Evolutionary conservation across 2,329 filamentous ascomycete species (phyloP), one percentile per base, ranked within the genome.

Genomic region (Stemphylium lycopersici): DNA sequence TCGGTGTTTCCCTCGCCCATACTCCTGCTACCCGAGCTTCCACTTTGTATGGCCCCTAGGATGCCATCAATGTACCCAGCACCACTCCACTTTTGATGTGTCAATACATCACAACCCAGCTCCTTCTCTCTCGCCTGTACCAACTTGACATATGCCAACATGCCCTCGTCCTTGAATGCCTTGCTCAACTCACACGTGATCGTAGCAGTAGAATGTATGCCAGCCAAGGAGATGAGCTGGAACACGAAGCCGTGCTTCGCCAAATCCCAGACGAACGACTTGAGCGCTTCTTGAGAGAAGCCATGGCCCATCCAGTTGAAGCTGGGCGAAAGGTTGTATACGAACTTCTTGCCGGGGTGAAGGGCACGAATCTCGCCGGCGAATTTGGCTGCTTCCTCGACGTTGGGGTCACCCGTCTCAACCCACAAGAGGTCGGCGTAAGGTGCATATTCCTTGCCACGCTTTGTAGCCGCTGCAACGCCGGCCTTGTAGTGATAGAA

Each of bases 271-370:
- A 99, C 90, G 76, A 99, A 99, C 5, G 86, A 91, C 78, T 90
- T 91, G 50, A 99, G 83, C 5, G 89, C 88, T 57, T 86, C 87
- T 60, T 92, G 87, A 3, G 85, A 88, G 78, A 98, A 99, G 26
- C 93, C 95, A 73, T 98, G 93, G 10, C 87, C 87, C 86, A 96
- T 95, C 95, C 95, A 99, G 82, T 99, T 98, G 84, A 99, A 99
- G 7, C 91, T 96, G 1, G 95, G 95, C 4, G 89, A 93, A 1
- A 99, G 84, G 79, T 99, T 99, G 80, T 99, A 99, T 0, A 98
- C 93, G 20, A 99, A 84, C 32, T 90, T 90, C 83, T 98, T 98
- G 56, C 85, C 87, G 0, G 92, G 91, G 67, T 85, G 81, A 3
- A 78, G 80, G 0, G 80, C 77, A 49, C 90, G 86, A 56, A 99